Evolutionary conservation across 2,329 filamentous ascomycete genomes (phyloP).

Genomic region (Talaromyces marneffei): DNA sequence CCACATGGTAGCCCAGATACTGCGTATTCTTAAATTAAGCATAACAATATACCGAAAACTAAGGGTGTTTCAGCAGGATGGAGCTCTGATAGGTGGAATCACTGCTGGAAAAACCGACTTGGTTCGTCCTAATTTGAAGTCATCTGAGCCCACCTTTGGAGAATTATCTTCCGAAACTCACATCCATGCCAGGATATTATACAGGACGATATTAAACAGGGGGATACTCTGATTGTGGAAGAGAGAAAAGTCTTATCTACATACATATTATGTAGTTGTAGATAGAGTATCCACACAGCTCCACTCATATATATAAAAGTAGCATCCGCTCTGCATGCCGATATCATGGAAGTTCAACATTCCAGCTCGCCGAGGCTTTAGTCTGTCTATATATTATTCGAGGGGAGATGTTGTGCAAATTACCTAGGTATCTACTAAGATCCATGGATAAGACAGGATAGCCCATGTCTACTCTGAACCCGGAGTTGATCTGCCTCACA

Average conservation of each 20-base stretch:
- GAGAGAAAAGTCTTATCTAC: not conserved
- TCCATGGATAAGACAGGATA: too few relatives aligned
- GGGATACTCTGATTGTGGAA: too few relatives aligned
- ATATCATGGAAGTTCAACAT: not conserved
- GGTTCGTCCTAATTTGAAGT: not conserved
- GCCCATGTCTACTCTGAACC: too few relatives aligned
- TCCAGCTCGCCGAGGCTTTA: not conserved
- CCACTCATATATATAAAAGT: not conserved
- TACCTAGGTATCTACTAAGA: too few relatives aligned
- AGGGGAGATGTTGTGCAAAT: too few relatives aligned
- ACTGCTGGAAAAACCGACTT: not conserved
- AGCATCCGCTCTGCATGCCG: not conserved
- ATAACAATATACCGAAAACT: not conserved
- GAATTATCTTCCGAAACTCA: not conserved
- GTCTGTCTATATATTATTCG: not conserved
- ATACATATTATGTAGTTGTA: too few relatives aligned
- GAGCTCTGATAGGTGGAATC: not conserved
- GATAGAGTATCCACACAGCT: not conserved
- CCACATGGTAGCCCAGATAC: not conserved
- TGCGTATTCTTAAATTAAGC: not conserved
- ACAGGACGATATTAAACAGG: not conserved
- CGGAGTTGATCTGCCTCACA: too few relatives aligned
- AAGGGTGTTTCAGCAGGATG: not conserved
- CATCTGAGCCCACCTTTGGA: not conserved
- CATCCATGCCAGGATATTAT: not conserved